These are phyloP conservation scores for Termitomyces eurrhizus DNA, from an alignment of 768 basidiomycete genomes.

Conservation along the genomic window DNA sequence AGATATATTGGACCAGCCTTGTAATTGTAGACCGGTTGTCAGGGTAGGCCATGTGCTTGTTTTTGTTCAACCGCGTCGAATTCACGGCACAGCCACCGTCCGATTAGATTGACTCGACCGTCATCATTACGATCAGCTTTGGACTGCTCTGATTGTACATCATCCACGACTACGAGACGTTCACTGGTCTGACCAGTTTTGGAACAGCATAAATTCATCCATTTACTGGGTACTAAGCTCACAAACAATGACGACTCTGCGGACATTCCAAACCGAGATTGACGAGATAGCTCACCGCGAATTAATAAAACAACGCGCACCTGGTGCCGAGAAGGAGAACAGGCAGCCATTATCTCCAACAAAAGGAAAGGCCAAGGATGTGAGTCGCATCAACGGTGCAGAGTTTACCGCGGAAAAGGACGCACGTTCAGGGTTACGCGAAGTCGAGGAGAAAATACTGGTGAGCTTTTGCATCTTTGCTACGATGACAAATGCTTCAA, in stretches of 20 bases:
- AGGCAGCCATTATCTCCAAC: slow-evolving; percentile 17
- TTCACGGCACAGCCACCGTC: slow-evolving; percentile 9
- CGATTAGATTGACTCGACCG: slow-evolving; percentile 11
- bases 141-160: neutral
- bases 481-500: slow-evolving; percentile 2
- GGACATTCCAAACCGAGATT: slow-evolving; percentile 71
- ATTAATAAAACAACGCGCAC: slow-evolving; percentile 55
- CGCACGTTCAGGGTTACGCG: slow-evolving; percentile 29
- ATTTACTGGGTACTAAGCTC: neutral
- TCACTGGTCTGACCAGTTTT: slow-evolving; percentile 19
- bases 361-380: slow-evolving; percentile 43
- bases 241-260: slow-evolving; percentile 46
- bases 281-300: slow-evolving; percentile 72
- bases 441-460: slow-evolving; percentile 54
- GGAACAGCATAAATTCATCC: slow-evolving; percentile 12
- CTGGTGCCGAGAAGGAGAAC: slow-evolving; percentile 29
- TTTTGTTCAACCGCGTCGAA: neutral
- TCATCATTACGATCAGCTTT: neutral
- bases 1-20: slow-evolving; percentile 1
- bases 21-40: slow-evolving; percentile 19
- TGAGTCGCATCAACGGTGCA: slow-evolving; percentile 15
- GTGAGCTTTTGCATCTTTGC: slow-evolving; percentile 25
- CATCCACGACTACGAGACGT: slow-evolving; percentile 7
- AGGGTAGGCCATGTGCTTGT: slow-evolving; percentile 8
- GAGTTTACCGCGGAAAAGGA: slow-evolving; percentile 4